phyloP scores from a whole-genome alignment of 495 filamentous ascomycete genomes.

The Neurospora discreta region DNA sequence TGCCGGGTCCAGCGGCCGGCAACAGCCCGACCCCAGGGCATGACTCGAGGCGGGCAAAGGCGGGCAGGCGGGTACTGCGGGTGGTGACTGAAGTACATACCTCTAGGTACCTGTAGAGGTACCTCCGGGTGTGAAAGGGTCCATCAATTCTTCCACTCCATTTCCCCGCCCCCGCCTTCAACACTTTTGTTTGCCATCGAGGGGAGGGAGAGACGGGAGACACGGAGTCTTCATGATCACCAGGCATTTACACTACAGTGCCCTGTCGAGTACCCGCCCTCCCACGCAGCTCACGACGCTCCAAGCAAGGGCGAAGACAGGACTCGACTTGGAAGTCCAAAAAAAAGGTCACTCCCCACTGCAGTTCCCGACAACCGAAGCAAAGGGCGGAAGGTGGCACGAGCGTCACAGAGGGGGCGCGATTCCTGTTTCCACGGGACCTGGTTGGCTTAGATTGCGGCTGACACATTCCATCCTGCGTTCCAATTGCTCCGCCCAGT shows the following conservation, averaged over 20 bases:
- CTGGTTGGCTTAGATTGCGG: neutral
- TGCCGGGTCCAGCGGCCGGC: slow-evolving; percentile 8
- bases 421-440: neutral
- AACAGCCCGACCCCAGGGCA: slow-evolving; percentile 4
- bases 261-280: neutral
- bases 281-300: neutral
- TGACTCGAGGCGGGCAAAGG: slow-evolving; percentile 10
- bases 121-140: neutral
- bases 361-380: neutral
- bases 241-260: no score
- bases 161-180: neutral
- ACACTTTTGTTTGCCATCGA: neutral
- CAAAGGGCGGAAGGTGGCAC: neutral
- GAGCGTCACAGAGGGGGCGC: neutral
- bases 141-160: neutral
- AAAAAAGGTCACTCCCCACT: neutral
- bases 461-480: neutral
- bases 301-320: neutral
- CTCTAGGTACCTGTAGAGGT: no score
- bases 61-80: neutral
- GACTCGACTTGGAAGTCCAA: neutral
- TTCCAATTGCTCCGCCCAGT: neutral
- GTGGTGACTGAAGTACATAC: no score
- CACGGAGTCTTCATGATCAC: neutral
- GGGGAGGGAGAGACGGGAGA: neutral